A percentile compares a stretch with the other conserved stretches of the same genome.
phyloP scores from a whole-genome alignment of 768 basidiomycete species.

The Psilocybe sp. region DNA sequence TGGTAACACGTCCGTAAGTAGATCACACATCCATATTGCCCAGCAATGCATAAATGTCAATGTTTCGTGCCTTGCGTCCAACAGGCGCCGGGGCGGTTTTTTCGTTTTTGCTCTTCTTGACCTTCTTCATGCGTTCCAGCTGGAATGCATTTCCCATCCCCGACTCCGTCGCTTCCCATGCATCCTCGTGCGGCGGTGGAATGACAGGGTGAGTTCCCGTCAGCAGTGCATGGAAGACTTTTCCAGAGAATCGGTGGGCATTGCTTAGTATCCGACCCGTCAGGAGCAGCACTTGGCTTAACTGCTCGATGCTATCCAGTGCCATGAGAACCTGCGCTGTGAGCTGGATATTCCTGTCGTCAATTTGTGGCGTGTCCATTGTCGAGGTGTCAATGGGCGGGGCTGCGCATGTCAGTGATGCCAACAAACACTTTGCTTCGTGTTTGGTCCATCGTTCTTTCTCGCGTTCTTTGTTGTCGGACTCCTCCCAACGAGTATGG shows the following conservation, averaged over 20 bases:
- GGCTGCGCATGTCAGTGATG: constrained; percentile 38
- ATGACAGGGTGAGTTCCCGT: constrained; percentile 24
- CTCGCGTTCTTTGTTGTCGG: constrained; percentile 52
- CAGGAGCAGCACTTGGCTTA: constrained; percentile 63
- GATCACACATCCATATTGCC: too few relatives aligned
- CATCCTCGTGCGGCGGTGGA: constrained; percentile 23
- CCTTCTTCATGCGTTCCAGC: constrained; percentile 44
- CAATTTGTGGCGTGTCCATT: constrained; percentile 32
- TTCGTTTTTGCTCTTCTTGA: constrained; percentile 28
- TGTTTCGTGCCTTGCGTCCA: constrained; percentile 2
- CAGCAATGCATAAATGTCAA: constrained; percentile 40
- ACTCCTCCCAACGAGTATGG: constrained; percentile 49
- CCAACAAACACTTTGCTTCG: constrained; percentile 61
- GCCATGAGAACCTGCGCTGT: constrained; percentile 61
- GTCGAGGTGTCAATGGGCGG: constrained; percentile 7
- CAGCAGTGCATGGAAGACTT: constrained; percentile 53
- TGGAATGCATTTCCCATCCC: constrained; percentile 48
- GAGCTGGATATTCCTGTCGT: constrained; percentile 66
- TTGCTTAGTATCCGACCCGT: constrained; percentile 42
- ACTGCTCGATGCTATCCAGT: constrained; percentile 54
- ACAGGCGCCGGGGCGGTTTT: constrained; percentile 6
- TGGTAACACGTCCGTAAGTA: too few relatives aligned
- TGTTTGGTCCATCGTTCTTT: constrained; percentile 66
- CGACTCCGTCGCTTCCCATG: constrained; percentile 47
- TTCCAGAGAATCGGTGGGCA: constrained; percentile 55